Percentiles rank a stretch among this genome's conserved stretches.
These are phyloP conservation scores for Tremella mesenterica DNA, from an alignment of 768 basidiomycete genomes.

Conservation along the genomic window DNA sequence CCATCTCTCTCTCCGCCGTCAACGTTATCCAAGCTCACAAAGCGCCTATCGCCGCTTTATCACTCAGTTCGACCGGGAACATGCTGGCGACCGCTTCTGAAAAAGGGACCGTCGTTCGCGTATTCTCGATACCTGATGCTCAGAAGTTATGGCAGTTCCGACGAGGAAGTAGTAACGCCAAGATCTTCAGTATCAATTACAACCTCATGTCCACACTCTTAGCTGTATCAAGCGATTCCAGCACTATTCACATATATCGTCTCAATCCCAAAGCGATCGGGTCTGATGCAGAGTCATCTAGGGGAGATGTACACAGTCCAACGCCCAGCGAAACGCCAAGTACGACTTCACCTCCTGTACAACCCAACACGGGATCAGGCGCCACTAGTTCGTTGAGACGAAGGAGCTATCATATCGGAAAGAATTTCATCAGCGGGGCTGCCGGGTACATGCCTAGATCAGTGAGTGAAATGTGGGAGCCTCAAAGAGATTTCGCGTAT, in stretches of 20 bases:
- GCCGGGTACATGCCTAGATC: constrained; percentile 57
- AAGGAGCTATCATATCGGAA: constrained; percentile 40
- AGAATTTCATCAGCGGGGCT: constrained; percentile 41
- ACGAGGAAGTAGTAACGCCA: constrained; percentile 73
- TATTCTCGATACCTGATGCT: constrained; percentile 81
- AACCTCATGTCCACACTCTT: constrained; percentile 74
- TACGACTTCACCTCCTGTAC: constrained; percentile 20
- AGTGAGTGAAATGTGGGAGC: constrained; percentile 94
- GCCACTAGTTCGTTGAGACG: constrained; percentile 33
- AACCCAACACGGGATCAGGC: constrained; percentile 6
- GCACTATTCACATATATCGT: constrained; percentile 95
- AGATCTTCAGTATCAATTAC: constrained; percentile 77
- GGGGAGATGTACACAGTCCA: constrained; percentile 3
- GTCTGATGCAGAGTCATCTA: neutral
- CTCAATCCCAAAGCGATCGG: constrained; percentile 48
- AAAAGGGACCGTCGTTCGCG: constrained; percentile 93
- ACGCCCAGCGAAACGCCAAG: constrained; percentile 32
- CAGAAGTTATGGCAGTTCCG: constrained; percentile 95
- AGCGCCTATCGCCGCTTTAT: constrained; percentile 74
- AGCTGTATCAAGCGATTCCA: constrained; percentile 82
- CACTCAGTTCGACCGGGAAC: constrained; percentile 77
- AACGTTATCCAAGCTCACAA: constrained; percentile 98
- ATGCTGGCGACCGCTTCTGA: constrained; percentile 87
- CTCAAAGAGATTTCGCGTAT: constrained; percentile 85
- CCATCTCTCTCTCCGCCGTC: constrained; percentile 77